phyloP scores from a whole-genome alignment of 768 basidiomycete species.

The Dioszegia crocea region DNA sequence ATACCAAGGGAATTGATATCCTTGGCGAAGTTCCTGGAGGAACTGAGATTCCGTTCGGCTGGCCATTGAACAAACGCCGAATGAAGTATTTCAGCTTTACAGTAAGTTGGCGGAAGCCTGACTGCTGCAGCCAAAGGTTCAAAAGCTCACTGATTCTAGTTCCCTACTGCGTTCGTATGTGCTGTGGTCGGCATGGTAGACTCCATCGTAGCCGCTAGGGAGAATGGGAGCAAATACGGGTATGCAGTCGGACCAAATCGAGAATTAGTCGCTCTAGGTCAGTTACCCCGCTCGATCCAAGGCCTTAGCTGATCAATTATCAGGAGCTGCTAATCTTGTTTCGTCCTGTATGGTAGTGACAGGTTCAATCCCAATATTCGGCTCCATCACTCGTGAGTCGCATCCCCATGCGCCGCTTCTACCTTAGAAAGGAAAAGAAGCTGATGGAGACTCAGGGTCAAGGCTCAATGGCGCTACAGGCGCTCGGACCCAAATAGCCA shows the following conservation, averaged over 20 bases:
- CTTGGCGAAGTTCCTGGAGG: constrained; percentile 71
- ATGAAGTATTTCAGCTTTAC: constrained; percentile 68
- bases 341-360: constrained; percentile 66
- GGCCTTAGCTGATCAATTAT: constrained; percentile 5
- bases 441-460: constrained; percentile 51
- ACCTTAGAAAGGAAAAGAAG: not conserved
- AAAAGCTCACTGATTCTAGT: constrained; percentile 17
- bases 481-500: constrained; percentile 76
- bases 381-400: constrained; percentile 74
- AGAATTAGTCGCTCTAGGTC: constrained; percentile 82
- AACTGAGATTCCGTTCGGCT: constrained; percentile 57
- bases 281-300: constrained; percentile 6
- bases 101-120: constrained; percentile 16
- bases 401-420: not conserved
- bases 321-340: constrained; percentile 69
- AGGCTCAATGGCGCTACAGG: constrained; percentile 89
- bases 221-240: constrained; percentile 76
- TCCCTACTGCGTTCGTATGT: constrained; percentile 58
- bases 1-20: constrained; percentile 71
- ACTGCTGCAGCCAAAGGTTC: not conserved
- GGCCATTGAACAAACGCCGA: constrained; percentile 64
- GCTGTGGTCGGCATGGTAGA: constrained; percentile 90
- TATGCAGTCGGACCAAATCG: constrained; percentile 89
- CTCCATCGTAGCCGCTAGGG: constrained; percentile 91
- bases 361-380: constrained; percentile 86